phyloP scores from a whole-genome alignment of 495 filamentous ascomycete genomes.

The Penicillium atrosanguineum region DNA sequence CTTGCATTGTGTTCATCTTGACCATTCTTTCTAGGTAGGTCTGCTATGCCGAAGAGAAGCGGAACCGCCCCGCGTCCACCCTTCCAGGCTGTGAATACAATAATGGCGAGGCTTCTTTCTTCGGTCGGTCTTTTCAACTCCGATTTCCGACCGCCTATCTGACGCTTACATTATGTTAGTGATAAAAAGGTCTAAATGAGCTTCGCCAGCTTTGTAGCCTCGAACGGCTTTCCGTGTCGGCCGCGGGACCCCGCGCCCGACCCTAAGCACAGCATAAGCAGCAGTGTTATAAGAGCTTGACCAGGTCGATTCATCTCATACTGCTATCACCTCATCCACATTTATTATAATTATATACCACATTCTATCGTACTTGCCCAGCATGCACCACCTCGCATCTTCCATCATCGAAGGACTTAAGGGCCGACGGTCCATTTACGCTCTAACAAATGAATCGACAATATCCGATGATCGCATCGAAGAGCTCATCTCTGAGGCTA shows the following conservation, averaged over 20 bases:
- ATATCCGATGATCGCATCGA: constrained; percentile 31
- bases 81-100: not conserved
- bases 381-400: constrained; percentile 5
- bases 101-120: not conserved
- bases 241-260: not conserved
- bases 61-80: not conserved
- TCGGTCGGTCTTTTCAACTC: not conserved
- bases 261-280: not conserved
- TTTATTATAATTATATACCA: not conserved
- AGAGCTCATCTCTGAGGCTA: constrained; percentile 23
- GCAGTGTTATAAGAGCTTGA: not conserved
- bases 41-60: not conserved
- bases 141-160: not conserved
- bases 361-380: not conserved
- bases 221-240: not conserved
- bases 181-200: not conserved
- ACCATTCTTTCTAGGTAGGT: not conserved
- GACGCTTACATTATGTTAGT: not conserved
- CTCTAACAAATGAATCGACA: constrained; percentile 23
- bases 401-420: constrained; percentile 23
- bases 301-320: not conserved
- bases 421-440: constrained; percentile 31
- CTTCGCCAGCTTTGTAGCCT: not conserved
- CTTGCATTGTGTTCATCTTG: not conserved
- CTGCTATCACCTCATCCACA: not conserved